Evolutionary conservation across 169 alveolate genomes (phyloP).

Genomic region (Sarcocystis neurona): DNA sequence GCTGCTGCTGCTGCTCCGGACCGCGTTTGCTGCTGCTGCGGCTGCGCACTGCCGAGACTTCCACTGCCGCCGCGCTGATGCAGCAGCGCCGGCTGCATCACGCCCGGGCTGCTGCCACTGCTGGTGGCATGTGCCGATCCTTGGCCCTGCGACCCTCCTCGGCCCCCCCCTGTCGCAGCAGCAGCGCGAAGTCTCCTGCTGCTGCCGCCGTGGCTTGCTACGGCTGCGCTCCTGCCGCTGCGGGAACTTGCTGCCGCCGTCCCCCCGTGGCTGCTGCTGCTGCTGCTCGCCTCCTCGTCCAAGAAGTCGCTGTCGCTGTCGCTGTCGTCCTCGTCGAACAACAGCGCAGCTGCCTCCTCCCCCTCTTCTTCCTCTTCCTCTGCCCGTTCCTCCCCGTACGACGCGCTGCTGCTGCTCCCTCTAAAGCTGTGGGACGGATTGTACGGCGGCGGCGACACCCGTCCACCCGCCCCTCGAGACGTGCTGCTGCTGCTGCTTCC

Average conservation of each 20-base stretch:
- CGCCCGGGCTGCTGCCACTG: background rate
- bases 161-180: background rate
- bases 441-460: no score
- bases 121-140: background rate
- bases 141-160: background rate
- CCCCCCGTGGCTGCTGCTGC: no score
- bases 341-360: no score
- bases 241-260: background rate
- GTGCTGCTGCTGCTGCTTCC: slow-evolving; percentile 9
- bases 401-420: no score
- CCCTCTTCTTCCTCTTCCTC: no score
- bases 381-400: no score
- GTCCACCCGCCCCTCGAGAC: background rate
- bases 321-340: background rate
- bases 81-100: background rate
- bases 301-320: slow-evolving; percentile 27
- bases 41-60: no score
- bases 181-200: background rate
- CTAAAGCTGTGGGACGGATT: no score
- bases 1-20: no score
- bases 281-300: no score
- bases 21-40: no score
- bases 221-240: background rate
- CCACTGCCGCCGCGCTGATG: no score
- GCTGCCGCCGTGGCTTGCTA: background rate